Evolutionary conservation across 495 filamentous ascomycete species (phyloP).

Genomic region (Pseudomonodictys pantanalensis): DNA sequence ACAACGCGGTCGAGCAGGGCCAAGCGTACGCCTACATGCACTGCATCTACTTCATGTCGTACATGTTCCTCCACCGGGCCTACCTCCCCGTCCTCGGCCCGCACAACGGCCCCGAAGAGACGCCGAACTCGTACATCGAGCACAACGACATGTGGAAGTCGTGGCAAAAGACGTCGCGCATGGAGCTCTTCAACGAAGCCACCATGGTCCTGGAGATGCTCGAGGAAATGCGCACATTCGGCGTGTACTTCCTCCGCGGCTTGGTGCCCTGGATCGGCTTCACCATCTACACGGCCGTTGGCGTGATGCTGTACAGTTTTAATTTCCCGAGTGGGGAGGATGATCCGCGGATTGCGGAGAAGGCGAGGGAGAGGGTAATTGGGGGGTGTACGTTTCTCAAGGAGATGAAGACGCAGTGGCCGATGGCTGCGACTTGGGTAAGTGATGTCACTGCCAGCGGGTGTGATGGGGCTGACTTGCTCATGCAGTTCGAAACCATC

Average conservation of each 20-base stretch:
- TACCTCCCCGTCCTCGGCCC: slow-evolving; percentile 35
- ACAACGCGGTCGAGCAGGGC: slow-evolving; percentile 36
- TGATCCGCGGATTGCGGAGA: slow-evolving; percentile 22
- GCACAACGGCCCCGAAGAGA: slow-evolving; percentile 22
- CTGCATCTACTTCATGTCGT: slow-evolving; percentile 34
- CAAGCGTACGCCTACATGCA: slow-evolving; percentile 39
- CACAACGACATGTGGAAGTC: slow-evolving; percentile 28
- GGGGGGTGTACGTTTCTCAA: slow-evolving; percentile 34
- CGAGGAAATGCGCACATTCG: slow-evolving; percentile 38
- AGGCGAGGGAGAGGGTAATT: slow-evolving; percentile 30
- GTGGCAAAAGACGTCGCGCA: slow-evolving; percentile 31
- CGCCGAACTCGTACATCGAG: slow-evolving; percentile 24
- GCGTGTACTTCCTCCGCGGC: slow-evolving; percentile 36
- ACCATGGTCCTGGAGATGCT: slow-evolving; percentile 37
- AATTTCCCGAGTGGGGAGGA: slow-evolving; percentile 33
- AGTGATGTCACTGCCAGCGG: neutral
- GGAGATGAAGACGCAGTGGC: slow-evolving; percentile 37
- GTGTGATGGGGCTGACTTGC: neutral
- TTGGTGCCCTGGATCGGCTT: slow-evolving; percentile 39
- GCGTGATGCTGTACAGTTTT: slow-evolving; percentile 35
- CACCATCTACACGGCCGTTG: slow-evolving; percentile 38
- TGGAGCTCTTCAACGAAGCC: slow-evolving; percentile 29
- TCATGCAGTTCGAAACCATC: slow-evolving; percentile 34
- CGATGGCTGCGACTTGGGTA: slow-evolving; percentile 37
- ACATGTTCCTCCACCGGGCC: slow-evolving; percentile 36